phyloP scores from a whole-genome alignment of 768 basidiomycete species.

The Agaricus blazei region DNA sequence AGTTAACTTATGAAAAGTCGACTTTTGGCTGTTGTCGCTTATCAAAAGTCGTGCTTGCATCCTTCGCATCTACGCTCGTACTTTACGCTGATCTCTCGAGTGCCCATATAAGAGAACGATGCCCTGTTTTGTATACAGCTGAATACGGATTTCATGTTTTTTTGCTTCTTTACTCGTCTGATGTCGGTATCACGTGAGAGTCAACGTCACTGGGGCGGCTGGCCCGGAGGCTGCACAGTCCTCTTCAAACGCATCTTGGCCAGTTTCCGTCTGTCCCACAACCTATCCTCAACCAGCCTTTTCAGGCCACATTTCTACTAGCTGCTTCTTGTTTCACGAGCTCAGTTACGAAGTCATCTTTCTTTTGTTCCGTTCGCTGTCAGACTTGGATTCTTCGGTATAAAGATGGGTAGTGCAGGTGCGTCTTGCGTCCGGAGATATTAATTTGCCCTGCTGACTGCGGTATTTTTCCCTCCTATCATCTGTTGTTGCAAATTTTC shows the following conservation, averaged over 20 bases:
- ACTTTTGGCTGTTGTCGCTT: not conserved
- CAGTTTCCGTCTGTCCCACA: not conserved
- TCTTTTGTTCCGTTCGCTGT: conserved; percentile 1
- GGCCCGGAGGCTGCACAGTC: not conserved
- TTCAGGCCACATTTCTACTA: not conserved
- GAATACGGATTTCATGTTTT: not conserved
- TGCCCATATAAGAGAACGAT: not conserved
- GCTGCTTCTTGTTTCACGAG: not conserved
- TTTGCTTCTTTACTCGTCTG: not conserved
- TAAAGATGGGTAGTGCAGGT: conserved; percentile 38
- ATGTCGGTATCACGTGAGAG: not conserved
- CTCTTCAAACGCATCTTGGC: not conserved
- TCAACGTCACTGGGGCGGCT: not conserved
- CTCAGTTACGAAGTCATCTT: not conserved
- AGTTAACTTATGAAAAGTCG: not conserved
- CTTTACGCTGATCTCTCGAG: not conserved
- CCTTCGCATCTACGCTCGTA: not conserved
- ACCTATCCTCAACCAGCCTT: not conserved
- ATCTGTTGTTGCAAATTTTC: not conserved
- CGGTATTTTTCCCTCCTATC: not conserved
- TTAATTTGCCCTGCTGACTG: not conserved
- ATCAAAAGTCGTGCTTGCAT: not conserved
- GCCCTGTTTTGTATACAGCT: conserved; percentile 4
- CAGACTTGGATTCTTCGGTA: conserved; percentile 2
- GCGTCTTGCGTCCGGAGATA: conserved; percentile 14